These are phyloP conservation scores for Aethionema arabicum DNA, from an alignment of 345 rosid species.

Conservation along the genomic window DNA sequence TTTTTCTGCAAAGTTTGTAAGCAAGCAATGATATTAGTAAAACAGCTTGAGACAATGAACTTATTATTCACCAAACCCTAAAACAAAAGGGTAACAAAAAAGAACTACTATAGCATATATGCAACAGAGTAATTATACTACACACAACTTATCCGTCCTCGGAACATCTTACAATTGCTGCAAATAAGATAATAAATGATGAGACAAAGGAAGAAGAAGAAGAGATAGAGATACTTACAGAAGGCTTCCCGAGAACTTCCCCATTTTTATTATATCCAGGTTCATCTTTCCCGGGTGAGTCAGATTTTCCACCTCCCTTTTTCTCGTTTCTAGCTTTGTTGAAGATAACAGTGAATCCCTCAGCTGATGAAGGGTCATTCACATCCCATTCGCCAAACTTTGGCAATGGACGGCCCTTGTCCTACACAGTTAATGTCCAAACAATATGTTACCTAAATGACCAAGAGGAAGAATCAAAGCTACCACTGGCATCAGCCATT, in stretches of 20 bases:
- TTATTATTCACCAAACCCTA: too few relatives aligned
- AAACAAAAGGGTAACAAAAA: too few relatives aligned
- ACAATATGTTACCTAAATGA: background rate
- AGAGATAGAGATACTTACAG: conserved; percentile 45
- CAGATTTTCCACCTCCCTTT: conserved; percentile 44
- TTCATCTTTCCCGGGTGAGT: conserved; percentile 45
- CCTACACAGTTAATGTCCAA: conserved; percentile 33
- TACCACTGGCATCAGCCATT: background rate
- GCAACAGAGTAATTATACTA: background rate
- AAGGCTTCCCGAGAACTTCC: conserved; percentile 51
- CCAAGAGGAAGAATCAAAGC: background rate
- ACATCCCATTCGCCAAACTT: conserved; percentile 69
- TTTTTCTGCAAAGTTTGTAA: conserved; percentile 33
- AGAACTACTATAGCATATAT: too few relatives aligned
- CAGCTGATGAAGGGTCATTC: conserved; percentile 59
- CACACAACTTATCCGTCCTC: background rate
- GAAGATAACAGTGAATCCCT: conserved; percentile 59
- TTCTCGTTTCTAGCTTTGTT: conserved; percentile 64
- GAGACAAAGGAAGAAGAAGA: conserved; percentile 8
- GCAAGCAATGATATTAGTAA: background rate
- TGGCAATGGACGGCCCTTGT: conserved; percentile 54
- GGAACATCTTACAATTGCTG: background rate
- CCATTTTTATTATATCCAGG: conserved; percentile 42
- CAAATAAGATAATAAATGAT: conserved; percentile 4
- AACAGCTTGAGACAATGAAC: background rate